phyloP scores from a whole-genome alignment of 208 protist genomes.

The Leishmania tarentolae region DNA sequence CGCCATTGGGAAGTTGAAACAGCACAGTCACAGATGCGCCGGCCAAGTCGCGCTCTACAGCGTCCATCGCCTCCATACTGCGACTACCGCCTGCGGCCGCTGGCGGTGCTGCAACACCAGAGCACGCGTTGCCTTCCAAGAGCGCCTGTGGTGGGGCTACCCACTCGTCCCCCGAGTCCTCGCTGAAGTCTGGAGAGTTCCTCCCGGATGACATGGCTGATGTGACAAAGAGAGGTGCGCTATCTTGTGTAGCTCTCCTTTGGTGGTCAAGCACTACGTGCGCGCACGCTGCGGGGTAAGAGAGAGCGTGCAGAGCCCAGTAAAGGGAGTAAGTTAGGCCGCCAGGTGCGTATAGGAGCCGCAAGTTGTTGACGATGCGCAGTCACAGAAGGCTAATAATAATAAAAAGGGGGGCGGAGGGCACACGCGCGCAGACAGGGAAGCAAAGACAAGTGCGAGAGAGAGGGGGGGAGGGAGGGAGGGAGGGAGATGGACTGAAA shows the following conservation, averaged over 20 bases:
- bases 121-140: background rate
- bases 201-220: slow-evolving; percentile 13
- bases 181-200: slow-evolving; percentile 4
- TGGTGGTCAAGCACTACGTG: background rate
- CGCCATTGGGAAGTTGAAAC: slow-evolving; percentile 54
- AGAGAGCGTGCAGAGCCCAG: background rate
- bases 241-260: background rate
- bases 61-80: slow-evolving; percentile 43
- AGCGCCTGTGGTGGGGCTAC: slow-evolving; percentile 34
- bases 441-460: background rate
- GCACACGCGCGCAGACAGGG: background rate
- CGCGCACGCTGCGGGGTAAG: background rate
- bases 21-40: slow-evolving; percentile 48
- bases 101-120: background rate
- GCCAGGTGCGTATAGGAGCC: background rate
- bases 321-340: background rate
- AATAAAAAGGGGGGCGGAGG: background rate
- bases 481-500: too few relatives aligned
- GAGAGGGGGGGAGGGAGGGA: background rate
- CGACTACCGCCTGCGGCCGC: slow-evolving; percentile 10
- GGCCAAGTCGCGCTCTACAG: slow-evolving; percentile 69
- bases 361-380: background rate
- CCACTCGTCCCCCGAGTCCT: slow-evolving; percentile 82
- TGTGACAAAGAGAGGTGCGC: background rate
- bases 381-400: background rate